phyloP scores from a whole-genome alignment of 164 flowering plant species.

The Protea cynaroides region DNA sequence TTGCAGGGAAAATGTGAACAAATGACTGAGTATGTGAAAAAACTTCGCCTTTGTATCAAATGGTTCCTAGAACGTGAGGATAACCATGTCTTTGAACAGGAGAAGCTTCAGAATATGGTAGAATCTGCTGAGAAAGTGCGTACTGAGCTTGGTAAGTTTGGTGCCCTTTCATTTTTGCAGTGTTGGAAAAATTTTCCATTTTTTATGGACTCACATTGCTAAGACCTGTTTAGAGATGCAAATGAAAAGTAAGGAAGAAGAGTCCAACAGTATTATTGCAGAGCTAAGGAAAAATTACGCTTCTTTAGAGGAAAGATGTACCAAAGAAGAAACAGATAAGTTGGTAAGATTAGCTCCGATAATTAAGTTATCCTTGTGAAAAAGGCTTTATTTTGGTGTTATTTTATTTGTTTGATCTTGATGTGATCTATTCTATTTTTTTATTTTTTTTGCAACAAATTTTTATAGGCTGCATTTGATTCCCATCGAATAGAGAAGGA shows the following conservation, averaged over 20 bases:
- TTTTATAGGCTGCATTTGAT: constrained; percentile 43
- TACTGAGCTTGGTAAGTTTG: constrained; percentile 46
- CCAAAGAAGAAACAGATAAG: constrained; percentile 60
- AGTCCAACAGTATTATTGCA: constrained; percentile 38
- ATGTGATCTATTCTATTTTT: not conserved
- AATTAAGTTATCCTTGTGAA: not conserved
- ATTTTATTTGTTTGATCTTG: not conserved
- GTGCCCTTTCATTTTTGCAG: not conserved
- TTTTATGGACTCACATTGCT: not conserved
- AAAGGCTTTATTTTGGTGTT: no score
- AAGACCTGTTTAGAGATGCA: constrained; percentile 29
- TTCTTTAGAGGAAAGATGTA: constrained; percentile 38
- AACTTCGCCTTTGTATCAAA: constrained; percentile 58
- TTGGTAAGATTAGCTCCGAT: constrained; percentile 32
- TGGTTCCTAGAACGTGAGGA: constrained; percentile 69
- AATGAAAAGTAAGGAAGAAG: constrained; percentile 56
- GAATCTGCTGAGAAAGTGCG: constrained; percentile 38
- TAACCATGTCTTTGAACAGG: constrained; percentile 40
- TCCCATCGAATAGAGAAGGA: constrained; percentile 41
- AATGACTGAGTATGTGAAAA: constrained; percentile 54
- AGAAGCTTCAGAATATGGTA: constrained; percentile 33
- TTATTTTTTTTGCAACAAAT: not conserved
- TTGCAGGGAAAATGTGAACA: constrained; percentile 67
- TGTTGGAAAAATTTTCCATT: not conserved
- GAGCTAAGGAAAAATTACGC: constrained; percentile 40